Evolutionary conservation across 371 early-diverging fungal species (phyloP), one percentile per base, ranked within the genome.

Genomic region (Haplosporangium sp.): DNA sequence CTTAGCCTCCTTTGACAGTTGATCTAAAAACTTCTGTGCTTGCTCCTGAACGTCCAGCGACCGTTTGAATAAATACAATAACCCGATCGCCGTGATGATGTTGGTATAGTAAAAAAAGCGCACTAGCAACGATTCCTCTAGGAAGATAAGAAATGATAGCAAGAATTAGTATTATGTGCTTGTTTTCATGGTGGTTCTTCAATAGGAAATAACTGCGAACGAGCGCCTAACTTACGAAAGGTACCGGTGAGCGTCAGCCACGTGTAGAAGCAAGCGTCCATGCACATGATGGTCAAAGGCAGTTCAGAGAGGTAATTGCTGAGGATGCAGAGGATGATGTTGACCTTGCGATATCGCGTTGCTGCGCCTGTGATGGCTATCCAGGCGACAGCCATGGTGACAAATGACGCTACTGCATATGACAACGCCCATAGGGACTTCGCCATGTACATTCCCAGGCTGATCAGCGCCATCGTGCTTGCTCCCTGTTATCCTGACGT

Each of bases 91-190:
- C 0, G 79, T 79, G 59, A 79, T 72, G 36, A 79, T 68, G 53
- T 79, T 79, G 42, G 64, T 68, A 55, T 79, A 79, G 46, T 72
- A 72, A 57, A 76, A 76, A 54, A 76, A 76, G 38, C 77, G 67
- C 2, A 64, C 77, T 14, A 76, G 57, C 21, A 62, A 40, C 7
- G 77, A 76, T 36, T 76, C 71, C 70, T 76, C 77, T 71, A 63
- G 0, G 5, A 18, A 9, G 10, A 5, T 36, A 42, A 55, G 1
- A 29, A 29, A 16, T 23, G 54, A 53, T 23, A 40, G 12, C 6
- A 9, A 48, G 12, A 36, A 59, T 59, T 36, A 54, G 29, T 14
- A 13, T 52, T 51, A 40, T n/a, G 6, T 42, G 11, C 21, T 42
- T 40, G 18, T 9, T 20, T 52, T n/a, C 6, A 53, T 20, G 23